These are phyloP conservation scores for Penicillium sp. DNA, from an alignment of 2,329 filamentous ascomycete genomes.

Conservation along the genomic window DNA sequence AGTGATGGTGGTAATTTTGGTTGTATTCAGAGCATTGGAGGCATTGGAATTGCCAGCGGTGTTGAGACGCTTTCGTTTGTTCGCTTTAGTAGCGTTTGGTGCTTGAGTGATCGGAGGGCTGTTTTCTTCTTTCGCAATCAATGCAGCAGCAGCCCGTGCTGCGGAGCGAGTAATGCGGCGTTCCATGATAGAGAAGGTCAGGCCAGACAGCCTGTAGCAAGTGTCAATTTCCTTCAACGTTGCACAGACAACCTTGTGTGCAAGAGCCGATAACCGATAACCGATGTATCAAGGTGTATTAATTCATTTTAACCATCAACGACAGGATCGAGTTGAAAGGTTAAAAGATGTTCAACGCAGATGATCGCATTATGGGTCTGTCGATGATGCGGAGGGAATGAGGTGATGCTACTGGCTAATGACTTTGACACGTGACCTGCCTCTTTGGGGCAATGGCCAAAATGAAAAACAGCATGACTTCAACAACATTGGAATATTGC, in stretches of 20 bases:
- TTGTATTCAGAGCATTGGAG: not conserved
- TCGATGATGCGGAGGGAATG: not conserved
- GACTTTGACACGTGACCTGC: not conserved
- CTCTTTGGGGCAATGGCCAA: not conserved
- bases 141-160: slow-evolving; percentile 24
- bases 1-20: not conserved
- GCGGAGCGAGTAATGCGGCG: slow-evolving; percentile 32
- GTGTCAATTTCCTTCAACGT: not conserved
- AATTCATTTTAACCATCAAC: not conserved
- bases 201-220: not conserved
- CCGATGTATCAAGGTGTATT: not conserved
- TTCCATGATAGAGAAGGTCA: slow-evolving; percentile 15
- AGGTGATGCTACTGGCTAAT: not conserved
- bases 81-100: not conserved
- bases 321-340: not conserved
- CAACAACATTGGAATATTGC: not conserved
- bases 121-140: slow-evolving; percentile 10
- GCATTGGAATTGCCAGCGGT: not conserved
- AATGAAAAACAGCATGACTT: not conserved
- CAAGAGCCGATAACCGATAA: not conserved
- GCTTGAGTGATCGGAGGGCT: not conserved
- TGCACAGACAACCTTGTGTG: not conserved
- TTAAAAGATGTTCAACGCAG: not conserved
- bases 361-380: not conserved
- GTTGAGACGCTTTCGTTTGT: not conserved